phyloP scores from a whole-genome alignment of 495 filamentous ascomycete species.

The Pseudoneurospora amorphoporcata region DNA sequence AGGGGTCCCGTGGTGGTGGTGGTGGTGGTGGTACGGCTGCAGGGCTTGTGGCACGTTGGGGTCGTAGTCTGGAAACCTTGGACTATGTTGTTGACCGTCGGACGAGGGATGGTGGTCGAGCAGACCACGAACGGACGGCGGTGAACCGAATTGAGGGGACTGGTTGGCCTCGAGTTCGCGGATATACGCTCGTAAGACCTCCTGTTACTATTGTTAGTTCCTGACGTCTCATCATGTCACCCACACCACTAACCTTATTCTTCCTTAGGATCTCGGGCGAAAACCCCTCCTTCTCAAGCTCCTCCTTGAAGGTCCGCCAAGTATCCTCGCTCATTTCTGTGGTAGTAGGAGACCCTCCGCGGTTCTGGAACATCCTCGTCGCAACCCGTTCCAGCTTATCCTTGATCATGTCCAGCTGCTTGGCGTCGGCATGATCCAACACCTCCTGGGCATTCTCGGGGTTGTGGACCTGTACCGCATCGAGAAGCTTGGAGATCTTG shows the following conservation, averaged over 20 bases:
- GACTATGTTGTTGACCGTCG: slow-evolving; percentile 12
- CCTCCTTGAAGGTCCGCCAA: slow-evolving; percentile 44
- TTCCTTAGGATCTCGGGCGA: slow-evolving; percentile 36
- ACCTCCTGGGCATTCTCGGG: slow-evolving; percentile 23
- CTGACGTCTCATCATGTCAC: neutral
- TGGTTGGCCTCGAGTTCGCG: slow-evolving; percentile 37
- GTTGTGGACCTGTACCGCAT: slow-evolving; percentile 35
- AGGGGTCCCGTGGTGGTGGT: slow-evolving; percentile 9
- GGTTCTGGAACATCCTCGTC: slow-evolving; percentile 29
- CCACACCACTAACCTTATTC: slow-evolving; percentile 33
- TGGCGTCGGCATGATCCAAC: slow-evolving; percentile 10
- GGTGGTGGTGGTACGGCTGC: neutral
- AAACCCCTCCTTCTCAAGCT: slow-evolving; percentile 43
- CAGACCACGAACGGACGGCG: slow-evolving; percentile 32
- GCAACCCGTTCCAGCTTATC: slow-evolving; percentile 44
- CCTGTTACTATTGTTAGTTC: slow-evolving; percentile 22
- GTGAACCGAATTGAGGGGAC: slow-evolving; percentile 20
- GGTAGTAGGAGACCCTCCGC: slow-evolving; percentile 24
- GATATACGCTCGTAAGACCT: slow-evolving; percentile 45
- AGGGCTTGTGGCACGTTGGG: slow-evolving; percentile 6
- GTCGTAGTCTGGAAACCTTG: slow-evolving; percentile 1
- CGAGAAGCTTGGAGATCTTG: slow-evolving; percentile 36
- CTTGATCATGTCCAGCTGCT: slow-evolving; percentile 31
- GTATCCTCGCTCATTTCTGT: slow-evolving; percentile 34
- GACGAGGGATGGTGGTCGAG: slow-evolving; percentile 11